These are phyloP conservation scores for Daedaleopsis nitida DNA, from an alignment of 768 basidiomycete genomes.

Conservation along the genomic window DNA sequence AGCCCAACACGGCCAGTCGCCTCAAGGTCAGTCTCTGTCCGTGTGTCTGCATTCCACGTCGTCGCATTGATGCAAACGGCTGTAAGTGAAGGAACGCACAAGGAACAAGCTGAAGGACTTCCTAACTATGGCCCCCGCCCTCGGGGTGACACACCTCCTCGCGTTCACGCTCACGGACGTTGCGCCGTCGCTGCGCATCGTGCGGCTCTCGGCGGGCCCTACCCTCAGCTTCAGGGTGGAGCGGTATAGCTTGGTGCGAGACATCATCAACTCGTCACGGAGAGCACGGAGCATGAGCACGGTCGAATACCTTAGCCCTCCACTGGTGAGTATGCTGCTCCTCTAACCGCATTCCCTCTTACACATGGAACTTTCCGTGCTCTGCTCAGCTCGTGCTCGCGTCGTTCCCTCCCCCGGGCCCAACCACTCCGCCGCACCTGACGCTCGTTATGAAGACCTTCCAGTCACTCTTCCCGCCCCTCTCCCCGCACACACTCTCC, in stretches of 20 bases:
- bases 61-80: constrained; percentile 7
- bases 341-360: constrained; percentile 1
- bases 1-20: constrained; percentile 94
- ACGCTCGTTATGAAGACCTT: constrained; percentile 94
- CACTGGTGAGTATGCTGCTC: constrained; percentile 60
- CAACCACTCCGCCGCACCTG: constrained; percentile 78
- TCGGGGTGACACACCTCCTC: constrained; percentile 90
- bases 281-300: constrained; percentile 72
- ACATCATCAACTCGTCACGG: constrained; percentile 67
- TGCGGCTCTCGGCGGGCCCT: constrained; percentile 87
- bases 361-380: not conserved
- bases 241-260: constrained; percentile 89
- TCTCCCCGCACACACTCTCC: constrained; percentile 76
- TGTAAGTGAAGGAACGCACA: constrained; percentile 72
- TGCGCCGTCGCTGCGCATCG: constrained; percentile 83
- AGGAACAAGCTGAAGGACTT: constrained; percentile 94
- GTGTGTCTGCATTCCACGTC: not conserved
- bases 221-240: constrained; percentile 93
- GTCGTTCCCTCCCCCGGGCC: constrained; percentile 77
- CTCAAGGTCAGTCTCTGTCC: constrained; percentile 62
- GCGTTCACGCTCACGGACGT: constrained; percentile 88
- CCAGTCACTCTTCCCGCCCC: constrained; percentile 94
- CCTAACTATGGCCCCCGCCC: constrained; percentile 84
- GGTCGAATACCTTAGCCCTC: constrained; percentile 88
- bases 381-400: constrained; percentile 81